Percentiles rank a stretch among this genome's conserved stretches.
Conservation (phyloP, 108 stramenopile species). For the Cylindrotheca closterium region DNA sequence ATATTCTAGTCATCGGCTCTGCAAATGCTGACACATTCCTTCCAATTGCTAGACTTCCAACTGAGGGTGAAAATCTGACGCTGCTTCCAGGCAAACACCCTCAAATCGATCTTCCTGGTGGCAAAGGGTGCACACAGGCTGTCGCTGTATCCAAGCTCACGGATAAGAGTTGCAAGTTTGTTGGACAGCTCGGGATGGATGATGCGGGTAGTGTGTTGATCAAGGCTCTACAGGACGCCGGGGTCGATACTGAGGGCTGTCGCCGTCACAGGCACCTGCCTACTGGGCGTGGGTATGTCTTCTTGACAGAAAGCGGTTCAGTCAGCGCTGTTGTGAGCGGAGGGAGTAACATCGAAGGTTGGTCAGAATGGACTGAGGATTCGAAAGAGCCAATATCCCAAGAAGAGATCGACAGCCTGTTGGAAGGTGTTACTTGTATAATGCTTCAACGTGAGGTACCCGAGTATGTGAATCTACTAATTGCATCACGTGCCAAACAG, state of each 20-base stretch:
- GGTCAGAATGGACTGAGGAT: slow-evolving; percentile 38
- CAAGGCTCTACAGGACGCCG: slow-evolving; percentile 30
- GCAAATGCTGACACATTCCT: slow-evolving; percentile 81
- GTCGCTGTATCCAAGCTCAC: slow-evolving; percentile 61
- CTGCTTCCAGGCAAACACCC: slow-evolving; percentile 36
- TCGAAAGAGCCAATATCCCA: slow-evolving; percentile 11
- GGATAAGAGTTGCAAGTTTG: slow-evolving; percentile 34
- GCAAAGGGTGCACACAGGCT: slow-evolving; percentile 85
- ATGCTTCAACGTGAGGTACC: slow-evolving; percentile 81
- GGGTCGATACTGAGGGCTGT: slow-evolving; percentile 51
- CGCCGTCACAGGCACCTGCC: slow-evolving; percentile 33
- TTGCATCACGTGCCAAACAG: slow-evolving; percentile 44
- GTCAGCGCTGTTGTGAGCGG: slow-evolving; percentile 76
- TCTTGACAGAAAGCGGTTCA: slow-evolving; percentile 56
- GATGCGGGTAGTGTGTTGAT: slow-evolving; percentile 40
- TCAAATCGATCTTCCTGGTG: slow-evolving; percentile 67
- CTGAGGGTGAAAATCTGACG: slow-evolving; percentile 77
- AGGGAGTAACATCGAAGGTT: slow-evolving; percentile 71
- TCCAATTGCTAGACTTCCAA: slow-evolving; percentile 62
- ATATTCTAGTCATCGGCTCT: slow-evolving; percentile 71
- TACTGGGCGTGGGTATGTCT: slow-evolving; percentile 76
- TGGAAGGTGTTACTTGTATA: slow-evolving; percentile 30
- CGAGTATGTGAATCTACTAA: slow-evolving; percentile 59
- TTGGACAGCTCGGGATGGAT: slow-evolving; percentile 78
- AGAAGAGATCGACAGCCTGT: slow-evolving; percentile 29